Evolutionary conservation across 371 early-diverging fungal species (phyloP), one percentile per base, ranked within the genome.

Genomic region (Mucor plumbeus): DNA sequence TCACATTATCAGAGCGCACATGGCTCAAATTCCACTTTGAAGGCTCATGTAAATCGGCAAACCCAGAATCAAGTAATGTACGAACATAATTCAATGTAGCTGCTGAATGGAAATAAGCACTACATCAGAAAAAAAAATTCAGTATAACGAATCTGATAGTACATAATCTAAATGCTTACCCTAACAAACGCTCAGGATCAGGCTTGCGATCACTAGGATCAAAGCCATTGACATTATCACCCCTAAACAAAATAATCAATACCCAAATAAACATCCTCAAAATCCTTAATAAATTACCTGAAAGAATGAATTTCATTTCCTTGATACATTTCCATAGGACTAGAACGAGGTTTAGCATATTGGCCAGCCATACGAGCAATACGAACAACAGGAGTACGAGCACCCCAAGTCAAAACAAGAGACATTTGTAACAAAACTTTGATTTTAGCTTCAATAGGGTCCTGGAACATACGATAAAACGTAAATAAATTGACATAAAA

Each of bases 281-380:
- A 1, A 10, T 53, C 10, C 21, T 62, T 8, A 8, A 38, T 38
- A 36, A 13, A 3, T 63, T 57, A 88, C 78, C 94, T 86, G 81
- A 87, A 91, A 38, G 89, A 82, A 76, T 86, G 83, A 69, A 96
- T 81, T 67, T 92, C 90, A 56, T 87, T 77, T 57, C 97, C 98
- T 74, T 95, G 87, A 53, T 93, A 75, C 72, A 89, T 90, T 74
- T 98, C 98, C 34, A 88, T 94, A 3, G 96, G 93, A 76, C 90
- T 94, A 38, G 95, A 95, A 59, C 98, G 89, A 34, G 98, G 98
- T 85, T 98, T 98, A 44, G 97, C 98, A 78, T 98, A 98, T 83
- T 95, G 95, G 5, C 95, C 99, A 19, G 95, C 97, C 97, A 98
- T 97, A 63, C 99, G 91, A 15, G 95, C 99, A 68, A 98, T 95